Percentiles rank a stretch among this genome's conserved stretches.
phyloP scores from a whole-genome alignment of 805 yeast species.

The Candida peoriensis region DNA sequence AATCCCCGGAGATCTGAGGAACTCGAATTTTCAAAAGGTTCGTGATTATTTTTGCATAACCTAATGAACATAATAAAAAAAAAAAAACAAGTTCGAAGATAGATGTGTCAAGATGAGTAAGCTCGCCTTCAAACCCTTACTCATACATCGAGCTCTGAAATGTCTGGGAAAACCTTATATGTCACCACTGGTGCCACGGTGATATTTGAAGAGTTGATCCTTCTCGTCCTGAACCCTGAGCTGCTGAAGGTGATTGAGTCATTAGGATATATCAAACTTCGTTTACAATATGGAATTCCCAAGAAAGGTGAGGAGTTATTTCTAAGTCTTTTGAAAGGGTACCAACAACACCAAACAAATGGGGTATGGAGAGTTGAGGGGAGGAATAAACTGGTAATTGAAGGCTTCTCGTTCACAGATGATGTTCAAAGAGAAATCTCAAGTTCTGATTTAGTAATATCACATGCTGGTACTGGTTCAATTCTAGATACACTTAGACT shows the following conservation, averaged over 20 bases:
- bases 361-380: background rate
- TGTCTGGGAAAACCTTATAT: conserved; percentile 29
- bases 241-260: conserved; percentile 33
- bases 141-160: background rate
- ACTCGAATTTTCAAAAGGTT: no score
- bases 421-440: conserved; percentile 38
- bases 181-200: conserved; percentile 92
- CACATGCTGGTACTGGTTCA: conserved; percentile 94
- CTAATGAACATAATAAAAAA: no score
- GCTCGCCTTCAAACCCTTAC: conserved; percentile 4
- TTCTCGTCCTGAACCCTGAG: conserved; percentile 29
- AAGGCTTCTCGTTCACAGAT: conserved; percentile 44
- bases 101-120: background rate
- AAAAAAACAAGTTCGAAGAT: background rate
- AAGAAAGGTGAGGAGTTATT: conserved; percentile 20
- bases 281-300: conserved; percentile 58
- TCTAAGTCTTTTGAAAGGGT: conserved; percentile 3
- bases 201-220: conserved; percentile 60
- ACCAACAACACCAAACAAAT: background rate
- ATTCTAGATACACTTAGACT: conserved; percentile 69
- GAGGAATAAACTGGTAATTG: conserved; percentile 24
- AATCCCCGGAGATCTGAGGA: no score
- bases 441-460: conserved; percentile 55
- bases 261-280: conserved; percentile 35
- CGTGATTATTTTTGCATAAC: no score